These are phyloP conservation scores for Bjerkandera adusta DNA, from an alignment of 1,284 basidiomycete genomes.

Conservation along the genomic window DNA sequence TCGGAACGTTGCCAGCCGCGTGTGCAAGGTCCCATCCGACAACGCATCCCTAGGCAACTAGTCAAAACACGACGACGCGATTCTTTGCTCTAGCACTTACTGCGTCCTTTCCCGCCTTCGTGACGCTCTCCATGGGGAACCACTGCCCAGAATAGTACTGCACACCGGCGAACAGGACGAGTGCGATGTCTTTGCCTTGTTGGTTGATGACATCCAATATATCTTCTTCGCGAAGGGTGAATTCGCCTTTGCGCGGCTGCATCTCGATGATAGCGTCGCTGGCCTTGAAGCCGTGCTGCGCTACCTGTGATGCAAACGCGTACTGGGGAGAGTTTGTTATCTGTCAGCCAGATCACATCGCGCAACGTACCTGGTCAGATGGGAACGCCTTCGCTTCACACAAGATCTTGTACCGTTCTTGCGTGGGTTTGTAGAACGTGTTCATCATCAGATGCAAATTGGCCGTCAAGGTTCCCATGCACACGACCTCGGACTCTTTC, in stretches of 20 bases:
- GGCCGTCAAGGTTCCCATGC: conserved; percentile 91
- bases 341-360: conserved; percentile 10
- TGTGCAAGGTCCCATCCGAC: conserved; percentile 98
- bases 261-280: conserved; percentile 77
- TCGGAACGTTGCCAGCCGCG: conserved; percentile 90
- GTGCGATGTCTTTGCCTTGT: conserved; percentile 75
- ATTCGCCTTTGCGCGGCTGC: conserved; percentile 79
- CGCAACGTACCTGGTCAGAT: conserved; percentile 70
- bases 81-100: no score
- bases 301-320: conserved; percentile 88
- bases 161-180: conserved; percentile 88
- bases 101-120: conserved; percentile 80
- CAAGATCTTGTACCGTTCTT: conserved; percentile 87
- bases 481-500: conserved; percentile 85
- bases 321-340: conserved; percentile 60
- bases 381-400: conserved; percentile 96
- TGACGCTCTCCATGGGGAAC: conserved; percentile 87
- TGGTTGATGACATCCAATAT: conserved; percentile 77
- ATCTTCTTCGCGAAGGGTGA: conserved; percentile 87
- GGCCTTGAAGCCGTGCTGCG: conserved; percentile 79
- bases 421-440: conserved; percentile 90
- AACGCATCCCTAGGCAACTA: conserved; percentile 89
- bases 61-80: no score
- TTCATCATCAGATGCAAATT: conserved; percentile 96
- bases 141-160: conserved; percentile 99